Conservation (phyloP, 1,139 yeast species). For the Yamadazyma pseudoaaseri region DNA sequence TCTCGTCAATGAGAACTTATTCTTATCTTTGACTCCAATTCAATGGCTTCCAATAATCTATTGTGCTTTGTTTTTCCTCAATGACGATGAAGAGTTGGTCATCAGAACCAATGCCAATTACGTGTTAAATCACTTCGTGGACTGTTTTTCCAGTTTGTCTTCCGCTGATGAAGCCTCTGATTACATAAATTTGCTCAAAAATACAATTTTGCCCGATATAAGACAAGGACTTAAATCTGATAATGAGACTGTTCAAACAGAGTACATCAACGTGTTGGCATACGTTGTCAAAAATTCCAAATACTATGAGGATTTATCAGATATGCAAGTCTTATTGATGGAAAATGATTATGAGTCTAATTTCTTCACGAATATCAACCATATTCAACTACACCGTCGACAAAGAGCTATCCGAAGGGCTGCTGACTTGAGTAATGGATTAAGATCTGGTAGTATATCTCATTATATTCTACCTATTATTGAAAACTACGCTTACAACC, state of each 20-base stretch:
- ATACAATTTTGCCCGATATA: conserved; percentile 62
- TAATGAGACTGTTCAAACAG: conserved; percentile 65
- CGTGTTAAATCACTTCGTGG: conserved; percentile 64
- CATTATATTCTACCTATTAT: conserved; percentile 82
- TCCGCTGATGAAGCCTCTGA: conserved; percentile 32
- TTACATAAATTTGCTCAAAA: conserved; percentile 48
- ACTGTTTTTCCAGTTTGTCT: conserved; percentile 42
- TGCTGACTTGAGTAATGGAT: conserved; percentile 32
- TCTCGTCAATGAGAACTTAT: conserved; percentile 57
- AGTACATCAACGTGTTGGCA: conserved; percentile 65
- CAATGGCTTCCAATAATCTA: conserved; percentile 85
- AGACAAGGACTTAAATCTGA: conserved; percentile 65
- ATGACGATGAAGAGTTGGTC: conserved; percentile 78
- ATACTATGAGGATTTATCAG: conserved; percentile 56
- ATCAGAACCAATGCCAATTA: conserved; percentile 77
- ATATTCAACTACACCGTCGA: conserved; percentile 84
- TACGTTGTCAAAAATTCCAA: conserved; percentile 55
- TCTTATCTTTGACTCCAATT: conserved; percentile 37
- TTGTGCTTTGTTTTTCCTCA: conserved; percentile 66
- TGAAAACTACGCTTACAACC: conserved; percentile 69
- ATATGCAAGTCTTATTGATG: conserved; percentile 63
- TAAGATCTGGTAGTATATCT: conserved; percentile 62
- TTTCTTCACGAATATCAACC: conserved; percentile 77
- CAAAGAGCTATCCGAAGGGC: conserved; percentile 76
- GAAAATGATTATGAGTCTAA: conserved; percentile 81